These are phyloP conservation scores for Stenogyne calaminthoides DNA, from an alignment of 305 asterid genomes.

Conservation along the genomic window DNA sequence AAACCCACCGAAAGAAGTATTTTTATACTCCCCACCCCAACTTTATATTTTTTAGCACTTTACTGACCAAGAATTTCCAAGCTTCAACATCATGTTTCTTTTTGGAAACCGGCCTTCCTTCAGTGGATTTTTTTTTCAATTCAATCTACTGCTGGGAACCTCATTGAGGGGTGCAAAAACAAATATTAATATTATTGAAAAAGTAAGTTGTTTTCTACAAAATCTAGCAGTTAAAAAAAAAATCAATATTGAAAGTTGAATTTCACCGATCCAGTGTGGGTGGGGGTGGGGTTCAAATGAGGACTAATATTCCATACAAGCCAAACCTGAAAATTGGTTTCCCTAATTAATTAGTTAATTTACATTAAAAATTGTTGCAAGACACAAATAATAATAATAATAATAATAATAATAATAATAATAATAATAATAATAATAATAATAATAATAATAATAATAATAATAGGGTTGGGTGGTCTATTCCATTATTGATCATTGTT, in stretches of 20 bases:
- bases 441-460: too few species aligned
- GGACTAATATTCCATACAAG: neutral
- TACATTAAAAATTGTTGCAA: neutral
- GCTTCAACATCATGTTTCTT: neutral
- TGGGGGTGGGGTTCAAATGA: neutral
- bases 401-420: too few species aligned
- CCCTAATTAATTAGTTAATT: neutral
- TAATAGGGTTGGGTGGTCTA: conserved; percentile 25
- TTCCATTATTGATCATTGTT: conserved; percentile 22
- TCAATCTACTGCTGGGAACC: neutral
- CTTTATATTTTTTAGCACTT: neutral
- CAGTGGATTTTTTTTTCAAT: neutral
- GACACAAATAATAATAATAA: too few species aligned
- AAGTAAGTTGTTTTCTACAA: neutral
- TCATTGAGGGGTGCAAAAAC: neutral
- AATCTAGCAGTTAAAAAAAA: neutral
- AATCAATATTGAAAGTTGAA: neutral
- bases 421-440: too few species aligned
- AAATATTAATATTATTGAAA: neutral
- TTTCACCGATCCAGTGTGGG: neutral
- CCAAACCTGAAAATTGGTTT: conserved; percentile 3
- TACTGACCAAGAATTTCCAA: neutral
- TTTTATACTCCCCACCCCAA: neutral
- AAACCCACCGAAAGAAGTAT: neutral
- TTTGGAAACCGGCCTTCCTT: neutral